phyloP scores from a whole-genome alignment of 805 yeast species.

The Jamesozyma lodderae region DNA sequence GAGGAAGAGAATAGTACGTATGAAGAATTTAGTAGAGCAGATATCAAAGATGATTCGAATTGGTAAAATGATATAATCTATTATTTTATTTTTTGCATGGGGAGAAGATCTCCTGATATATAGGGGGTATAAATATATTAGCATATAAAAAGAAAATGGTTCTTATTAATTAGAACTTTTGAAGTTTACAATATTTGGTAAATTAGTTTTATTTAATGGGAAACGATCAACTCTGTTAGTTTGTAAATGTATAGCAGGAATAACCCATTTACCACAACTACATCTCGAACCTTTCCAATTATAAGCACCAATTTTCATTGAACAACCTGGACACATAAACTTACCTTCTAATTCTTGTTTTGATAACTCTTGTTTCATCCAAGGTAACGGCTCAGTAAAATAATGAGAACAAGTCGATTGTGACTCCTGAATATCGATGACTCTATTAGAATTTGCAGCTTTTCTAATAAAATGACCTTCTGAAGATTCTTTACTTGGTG shows the following conservation, averaged over 20 bases:
- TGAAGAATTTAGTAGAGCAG: background rate
- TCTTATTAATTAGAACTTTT: constrained; percentile 4
- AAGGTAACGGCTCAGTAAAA: constrained; percentile 77
- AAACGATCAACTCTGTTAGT: constrained; percentile 72
- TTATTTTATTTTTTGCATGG: too few species aligned
- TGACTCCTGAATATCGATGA: constrained; percentile 49
- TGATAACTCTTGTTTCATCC: constrained; percentile 82
- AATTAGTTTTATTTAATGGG: constrained; percentile 12
- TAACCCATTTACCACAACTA: constrained; percentile 92
- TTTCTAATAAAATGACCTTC: constrained; percentile 59
- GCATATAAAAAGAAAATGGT: too few species aligned
- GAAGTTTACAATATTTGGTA: constrained; percentile 22
- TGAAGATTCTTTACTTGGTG: constrained; percentile 55
- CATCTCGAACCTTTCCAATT: constrained; percentile 93
- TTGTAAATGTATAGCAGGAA: constrained; percentile 81
- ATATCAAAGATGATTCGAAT: background rate
- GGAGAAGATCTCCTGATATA: too few species aligned
- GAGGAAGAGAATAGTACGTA: background rate
- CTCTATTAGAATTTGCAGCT: constrained; percentile 52
- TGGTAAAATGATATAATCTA: too few species aligned
- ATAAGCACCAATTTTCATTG: constrained; percentile 79
- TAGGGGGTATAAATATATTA: too few species aligned
- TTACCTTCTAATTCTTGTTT: constrained; percentile 79
- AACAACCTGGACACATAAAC: constrained; percentile 76
- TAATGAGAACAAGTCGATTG: constrained; percentile 66